Evolutionary conservation across 23 red algal genomes (phyloP).

Genomic region (Gracilariopsis chorda): DNA sequence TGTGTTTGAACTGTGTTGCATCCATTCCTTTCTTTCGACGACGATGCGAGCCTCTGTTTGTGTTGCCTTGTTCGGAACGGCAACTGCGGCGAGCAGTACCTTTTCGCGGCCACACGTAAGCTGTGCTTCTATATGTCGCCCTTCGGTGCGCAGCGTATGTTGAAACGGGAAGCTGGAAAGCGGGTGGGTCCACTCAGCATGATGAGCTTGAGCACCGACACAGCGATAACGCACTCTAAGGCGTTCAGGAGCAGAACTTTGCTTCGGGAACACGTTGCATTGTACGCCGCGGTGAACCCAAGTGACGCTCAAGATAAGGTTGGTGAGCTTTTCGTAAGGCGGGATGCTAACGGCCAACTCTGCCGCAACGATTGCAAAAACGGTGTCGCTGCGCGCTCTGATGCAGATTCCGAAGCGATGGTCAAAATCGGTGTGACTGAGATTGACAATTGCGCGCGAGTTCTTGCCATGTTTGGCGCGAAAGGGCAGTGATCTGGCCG

Average conservation of each 20-base stretch:
- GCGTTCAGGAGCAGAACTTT: background rate
- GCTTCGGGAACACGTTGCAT: background rate
- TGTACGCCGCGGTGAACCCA: background rate
- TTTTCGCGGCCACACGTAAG: background rate
- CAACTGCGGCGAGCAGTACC: background rate
- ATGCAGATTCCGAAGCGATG: conserved; percentile 9
- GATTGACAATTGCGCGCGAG: conserved; percentile 29
- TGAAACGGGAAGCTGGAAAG: background rate
- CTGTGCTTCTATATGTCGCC: background rate
- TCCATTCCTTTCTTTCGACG: background rate
- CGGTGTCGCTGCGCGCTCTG: conserved; percentile 2
- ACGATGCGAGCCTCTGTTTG: background rate
- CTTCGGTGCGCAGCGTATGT: background rate
- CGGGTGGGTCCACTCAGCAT: background rate
- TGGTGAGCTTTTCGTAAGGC: background rate
- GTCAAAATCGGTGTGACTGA: conserved; percentile 52
- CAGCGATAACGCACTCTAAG: background rate
- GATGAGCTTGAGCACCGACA: background rate
- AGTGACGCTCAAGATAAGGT: background rate
- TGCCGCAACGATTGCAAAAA: conserved; percentile 37
- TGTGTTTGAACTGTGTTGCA: background rate
- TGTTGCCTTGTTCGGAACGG: background rate
- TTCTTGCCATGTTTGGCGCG: background rate
- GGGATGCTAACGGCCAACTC: conserved; percentile 19
- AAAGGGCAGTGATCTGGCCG: conserved; percentile 55